These are phyloP conservation scores for Reticulascus tulasneorum DNA, from an alignment of 2,329 filamentous ascomycete species.

Conservation along the genomic window DNA sequence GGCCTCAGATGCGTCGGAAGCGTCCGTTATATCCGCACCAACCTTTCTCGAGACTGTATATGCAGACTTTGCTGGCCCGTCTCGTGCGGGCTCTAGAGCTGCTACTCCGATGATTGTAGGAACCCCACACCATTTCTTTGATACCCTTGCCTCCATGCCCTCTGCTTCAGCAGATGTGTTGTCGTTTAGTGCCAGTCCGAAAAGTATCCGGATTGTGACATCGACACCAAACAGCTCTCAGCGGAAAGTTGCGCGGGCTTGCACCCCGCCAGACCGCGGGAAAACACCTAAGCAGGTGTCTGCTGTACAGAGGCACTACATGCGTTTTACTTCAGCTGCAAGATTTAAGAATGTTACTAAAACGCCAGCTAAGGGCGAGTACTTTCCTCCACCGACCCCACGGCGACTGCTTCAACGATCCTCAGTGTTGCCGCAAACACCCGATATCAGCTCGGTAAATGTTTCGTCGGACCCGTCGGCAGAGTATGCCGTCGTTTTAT, in stretches of 20 bases:
- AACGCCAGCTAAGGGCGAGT: slow-evolving; percentile 44
- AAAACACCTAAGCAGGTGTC: not conserved
- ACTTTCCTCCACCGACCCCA: slow-evolving; percentile 49
- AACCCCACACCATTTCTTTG: slow-evolving; percentile 23
- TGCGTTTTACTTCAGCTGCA: slow-evolving; percentile 21
- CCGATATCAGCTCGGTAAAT: slow-evolving; percentile 68
- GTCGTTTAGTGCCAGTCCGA: slow-evolving; percentile 29
- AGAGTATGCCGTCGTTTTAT: slow-evolving; percentile 85
- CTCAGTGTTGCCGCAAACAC: slow-evolving; percentile 67
- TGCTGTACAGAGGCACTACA: slow-evolving; percentile 22
- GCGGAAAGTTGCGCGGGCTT: no score
- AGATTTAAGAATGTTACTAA: slow-evolving; percentile 44
- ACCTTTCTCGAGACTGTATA: slow-evolving; percentile 78
- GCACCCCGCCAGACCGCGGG: slow-evolving; percentile 2
- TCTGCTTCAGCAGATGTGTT: no score
- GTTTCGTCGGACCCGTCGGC: slow-evolving; percentile 64
- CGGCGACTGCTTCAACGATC: slow-evolving; percentile 64
- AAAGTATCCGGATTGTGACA: slow-evolving; percentile 42
- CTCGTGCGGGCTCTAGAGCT: slow-evolving; percentile 60
- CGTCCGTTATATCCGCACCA: slow-evolving; percentile 68
- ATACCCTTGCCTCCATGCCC: slow-evolving; percentile 22
- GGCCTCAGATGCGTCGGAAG: slow-evolving; percentile 76
- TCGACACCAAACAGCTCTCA: slow-evolving; percentile 10
- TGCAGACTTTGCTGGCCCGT: slow-evolving; percentile 56
- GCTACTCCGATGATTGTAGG: slow-evolving; percentile 67